These are phyloP conservation scores for Plasmodium yoelii DNA, from an alignment of 169 alveolate genomes.

Conservation along the genomic window DNA sequence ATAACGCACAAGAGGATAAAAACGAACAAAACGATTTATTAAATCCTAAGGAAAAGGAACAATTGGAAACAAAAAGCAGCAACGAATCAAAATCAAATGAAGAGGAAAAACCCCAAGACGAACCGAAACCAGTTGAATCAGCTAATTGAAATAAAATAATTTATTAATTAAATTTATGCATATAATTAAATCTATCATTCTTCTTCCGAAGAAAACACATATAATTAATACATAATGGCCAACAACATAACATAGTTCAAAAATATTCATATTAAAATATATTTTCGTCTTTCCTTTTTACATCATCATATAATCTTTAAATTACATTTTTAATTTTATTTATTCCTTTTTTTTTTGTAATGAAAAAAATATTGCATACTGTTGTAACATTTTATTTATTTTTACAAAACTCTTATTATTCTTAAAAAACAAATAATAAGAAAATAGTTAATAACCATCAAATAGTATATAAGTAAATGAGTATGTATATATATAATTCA, in stretches of 20 bases:
- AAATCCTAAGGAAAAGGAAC: not conserved
- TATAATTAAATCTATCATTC: not conserved
- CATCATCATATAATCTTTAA: not conserved
- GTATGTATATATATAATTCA: not conserved
- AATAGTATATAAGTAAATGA: not conserved
- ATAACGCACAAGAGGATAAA: not conserved
- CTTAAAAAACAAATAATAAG: too few species aligned
- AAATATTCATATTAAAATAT: too few species aligned
- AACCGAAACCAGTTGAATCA: not conserved
- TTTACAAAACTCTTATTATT: too few species aligned
- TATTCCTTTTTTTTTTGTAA: constrained; percentile 3
- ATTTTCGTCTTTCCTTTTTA: not conserved
- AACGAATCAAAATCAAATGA: not conserved
- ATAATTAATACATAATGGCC: too few species aligned
- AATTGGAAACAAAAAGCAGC: not conserved
- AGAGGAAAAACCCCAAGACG: not conserved
- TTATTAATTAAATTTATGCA: constrained; percentile 1
- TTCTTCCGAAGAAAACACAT: too few species aligned
- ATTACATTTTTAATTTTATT: not conserved
- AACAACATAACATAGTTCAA: too few species aligned
- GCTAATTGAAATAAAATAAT: not conserved
- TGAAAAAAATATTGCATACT: not conserved
- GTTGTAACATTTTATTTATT: too few species aligned
- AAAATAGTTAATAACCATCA: too few species aligned
- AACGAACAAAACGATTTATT: constrained; percentile 1